These are phyloP conservation scores for Aciculosporium take DNA, from an alignment of 2,329 filamentous ascomycete genomes.

Conservation along the genomic window DNA sequence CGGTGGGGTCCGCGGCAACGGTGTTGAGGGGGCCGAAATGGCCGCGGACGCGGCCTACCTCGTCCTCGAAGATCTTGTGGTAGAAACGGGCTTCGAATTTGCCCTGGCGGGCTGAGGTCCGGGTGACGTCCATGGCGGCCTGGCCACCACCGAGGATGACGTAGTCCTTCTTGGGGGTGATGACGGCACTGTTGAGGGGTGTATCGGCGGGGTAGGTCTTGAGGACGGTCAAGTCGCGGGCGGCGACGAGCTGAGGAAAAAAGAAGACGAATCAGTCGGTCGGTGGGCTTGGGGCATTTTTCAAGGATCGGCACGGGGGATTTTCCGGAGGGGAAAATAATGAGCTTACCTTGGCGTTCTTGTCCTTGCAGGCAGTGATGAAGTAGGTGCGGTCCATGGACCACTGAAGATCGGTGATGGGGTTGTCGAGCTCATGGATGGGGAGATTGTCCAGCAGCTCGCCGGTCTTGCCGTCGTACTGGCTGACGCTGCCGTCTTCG, in stretches of 20 bases:
- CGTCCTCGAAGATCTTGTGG: conserved; percentile 98
- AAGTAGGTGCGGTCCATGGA: conserved; percentile 89
- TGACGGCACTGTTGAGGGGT: conserved; percentile 86
- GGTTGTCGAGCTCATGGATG: conserved; percentile 69
- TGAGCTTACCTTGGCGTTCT: conserved; percentile 65
- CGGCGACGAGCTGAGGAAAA: conserved; percentile 56
- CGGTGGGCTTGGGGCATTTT: no score
- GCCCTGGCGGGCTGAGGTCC: conserved; percentile 82
- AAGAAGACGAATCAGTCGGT: not conserved
- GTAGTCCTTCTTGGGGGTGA: conserved; percentile 92
- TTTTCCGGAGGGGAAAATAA: not conserved
- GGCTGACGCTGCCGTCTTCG: conserved; percentile 85
- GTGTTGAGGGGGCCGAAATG: conserved; percentile 98
- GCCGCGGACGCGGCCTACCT: conserved; percentile 90
- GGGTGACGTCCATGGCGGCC: conserved; percentile 97
- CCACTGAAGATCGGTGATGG: conserved; percentile 92
- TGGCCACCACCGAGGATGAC: conserved; percentile 97
- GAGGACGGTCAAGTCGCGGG: conserved; percentile 74
- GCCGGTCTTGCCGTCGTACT: conserved; percentile 85
- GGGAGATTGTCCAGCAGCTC: conserved; percentile 69
- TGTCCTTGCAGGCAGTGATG: conserved; percentile 96
- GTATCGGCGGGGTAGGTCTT: conserved; percentile 91
- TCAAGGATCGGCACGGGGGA: not conserved
- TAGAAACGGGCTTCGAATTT: conserved; percentile 99
- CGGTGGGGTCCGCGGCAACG: conserved; percentile 81